A percentile compares a stretch with the other conserved stretches of the same genome.
Evolutionary conservation across 2,329 filamentous ascomycete species (phyloP).

Genomic region (Pyrenophora tritici-repentis): DNA sequence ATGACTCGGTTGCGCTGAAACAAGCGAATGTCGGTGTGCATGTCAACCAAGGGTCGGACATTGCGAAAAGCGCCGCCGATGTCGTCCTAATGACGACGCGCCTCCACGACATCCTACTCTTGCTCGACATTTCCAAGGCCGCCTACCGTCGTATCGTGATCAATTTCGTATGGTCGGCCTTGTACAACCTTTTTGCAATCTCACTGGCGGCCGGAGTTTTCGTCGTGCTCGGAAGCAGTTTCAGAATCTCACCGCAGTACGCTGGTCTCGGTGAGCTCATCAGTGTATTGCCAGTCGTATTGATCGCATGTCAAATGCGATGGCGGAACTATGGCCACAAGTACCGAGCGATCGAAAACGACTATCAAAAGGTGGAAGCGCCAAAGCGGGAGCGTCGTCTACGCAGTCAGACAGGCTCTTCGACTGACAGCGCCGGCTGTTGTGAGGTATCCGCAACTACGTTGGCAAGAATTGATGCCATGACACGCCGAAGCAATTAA

Average conservation of each 20-base stretch:
- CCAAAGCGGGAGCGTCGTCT: conserved; percentile 5
- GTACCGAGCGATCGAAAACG: conserved; percentile 25
- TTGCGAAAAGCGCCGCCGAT: conserved; percentile 70
- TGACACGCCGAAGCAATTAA: background rate
- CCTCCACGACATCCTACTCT: conserved; percentile 61
- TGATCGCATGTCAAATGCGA: conserved; percentile 58
- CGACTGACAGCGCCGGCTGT: conserved; percentile 1
- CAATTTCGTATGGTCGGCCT: conserved; percentile 72
- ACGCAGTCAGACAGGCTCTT: background rate
- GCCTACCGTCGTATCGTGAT: conserved; percentile 55
- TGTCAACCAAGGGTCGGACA: conserved; percentile 63
- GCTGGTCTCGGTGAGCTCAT: conserved; percentile 74
- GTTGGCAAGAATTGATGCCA: conserved; percentile 6
- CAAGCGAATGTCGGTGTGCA: conserved; percentile 74
- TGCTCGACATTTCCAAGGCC: conserved; percentile 59
- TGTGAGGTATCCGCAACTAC: conserved; percentile 7
- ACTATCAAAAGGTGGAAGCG: conserved; percentile 13
- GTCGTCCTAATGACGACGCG: conserved; percentile 66
- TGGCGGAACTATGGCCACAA: conserved; percentile 39
- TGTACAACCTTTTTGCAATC: conserved; percentile 73
- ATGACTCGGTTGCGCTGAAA: conserved; percentile 74
- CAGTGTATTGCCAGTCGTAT: conserved; percentile 72
- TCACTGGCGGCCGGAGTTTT: conserved; percentile 64
- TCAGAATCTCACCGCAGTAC: conserved; percentile 65
- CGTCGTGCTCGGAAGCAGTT: conserved; percentile 47